Evolutionary conservation across 139 green algal genomes (phyloP).

Genomic region (Yamagishiella unicocca): DNA sequence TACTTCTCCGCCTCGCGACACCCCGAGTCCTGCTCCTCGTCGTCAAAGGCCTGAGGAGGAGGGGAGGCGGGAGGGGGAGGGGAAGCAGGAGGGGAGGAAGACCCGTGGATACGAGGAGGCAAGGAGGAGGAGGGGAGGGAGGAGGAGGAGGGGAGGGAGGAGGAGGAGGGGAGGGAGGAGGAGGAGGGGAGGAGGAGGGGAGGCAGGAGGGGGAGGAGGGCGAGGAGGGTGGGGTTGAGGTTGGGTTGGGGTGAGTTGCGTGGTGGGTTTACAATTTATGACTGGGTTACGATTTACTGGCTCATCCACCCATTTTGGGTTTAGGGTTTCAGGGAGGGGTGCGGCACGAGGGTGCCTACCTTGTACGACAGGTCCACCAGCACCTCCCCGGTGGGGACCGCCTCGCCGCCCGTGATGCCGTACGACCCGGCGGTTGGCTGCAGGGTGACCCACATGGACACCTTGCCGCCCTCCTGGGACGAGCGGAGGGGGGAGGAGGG

Average conservation of each 20-base stretch:
- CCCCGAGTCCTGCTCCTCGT: slow-evolving; percentile 78
- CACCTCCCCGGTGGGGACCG: slow-evolving; percentile 69
- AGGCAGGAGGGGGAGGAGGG: no score
- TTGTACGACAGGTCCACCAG: slow-evolving; percentile 86
- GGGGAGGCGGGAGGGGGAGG: not conserved
- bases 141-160: not conserved
- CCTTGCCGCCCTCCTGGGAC: slow-evolving; percentile 61
- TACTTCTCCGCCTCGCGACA: slow-evolving; percentile 76
- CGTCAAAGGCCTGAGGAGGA: slow-evolving; percentile 68
- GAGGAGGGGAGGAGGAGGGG: no score
- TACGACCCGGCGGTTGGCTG: slow-evolving; percentile 41
- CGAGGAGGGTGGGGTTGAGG: no score
- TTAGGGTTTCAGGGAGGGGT: no score
- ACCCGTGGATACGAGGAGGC: no score
- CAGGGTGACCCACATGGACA: slow-evolving; percentile 83
- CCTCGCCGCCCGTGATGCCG: not conserved
- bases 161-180: no score
- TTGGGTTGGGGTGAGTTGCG: no score
- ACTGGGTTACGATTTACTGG: no score
- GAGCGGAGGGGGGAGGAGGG: not conserved
- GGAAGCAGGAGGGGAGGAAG: no score
- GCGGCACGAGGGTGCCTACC: slow-evolving; percentile 49
- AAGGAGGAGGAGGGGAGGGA: not conserved
- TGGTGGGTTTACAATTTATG: no score
- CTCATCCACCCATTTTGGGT: no score